Evolutionary conservation across 2,329 filamentous ascomycete genomes (phyloP).

Genomic region (Emericellopsis atlantica): DNA sequence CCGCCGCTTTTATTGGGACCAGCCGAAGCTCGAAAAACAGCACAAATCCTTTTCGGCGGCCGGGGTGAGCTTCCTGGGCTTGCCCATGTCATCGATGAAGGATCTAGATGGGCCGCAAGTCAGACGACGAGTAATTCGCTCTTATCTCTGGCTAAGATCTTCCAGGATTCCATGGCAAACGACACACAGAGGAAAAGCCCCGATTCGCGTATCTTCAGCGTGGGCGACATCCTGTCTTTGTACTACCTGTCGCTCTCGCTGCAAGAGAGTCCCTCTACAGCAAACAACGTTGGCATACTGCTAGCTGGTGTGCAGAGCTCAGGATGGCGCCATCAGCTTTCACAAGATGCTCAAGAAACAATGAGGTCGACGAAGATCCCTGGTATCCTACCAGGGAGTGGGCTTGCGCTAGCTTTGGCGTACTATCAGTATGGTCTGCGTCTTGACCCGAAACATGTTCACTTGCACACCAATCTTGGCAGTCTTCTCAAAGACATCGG

Average conservation of each 20-base stretch:
- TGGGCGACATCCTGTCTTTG: conserved; percentile 83
- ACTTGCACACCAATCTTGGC: conserved; percentile 92
- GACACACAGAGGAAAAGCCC: conserved; percentile 42
- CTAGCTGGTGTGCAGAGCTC: conserved; percentile 71
- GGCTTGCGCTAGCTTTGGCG: conserved; percentile 72
- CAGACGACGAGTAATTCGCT: conserved; percentile 94
- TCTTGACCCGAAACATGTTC: conserved; percentile 80
- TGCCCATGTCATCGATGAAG: conserved; percentile 54
- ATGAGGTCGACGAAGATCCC: conserved; percentile 41
- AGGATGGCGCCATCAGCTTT: conserved; percentile 27
- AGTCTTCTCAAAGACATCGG: conserved; percentile 94
- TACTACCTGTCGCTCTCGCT: conserved; percentile 93
- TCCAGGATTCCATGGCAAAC: conserved; percentile 87
- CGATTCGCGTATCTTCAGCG: conserved; percentile 55
- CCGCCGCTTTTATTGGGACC: conserved; percentile 67
- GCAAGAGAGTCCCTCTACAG: conserved; percentile 91
- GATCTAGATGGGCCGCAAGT: conserved; percentile 66
- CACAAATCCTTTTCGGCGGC: conserved; percentile 67
- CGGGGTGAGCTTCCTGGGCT: conserved; percentile 72
- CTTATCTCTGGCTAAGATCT: conserved; percentile 90
- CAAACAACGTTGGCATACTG: conserved; percentile 95
- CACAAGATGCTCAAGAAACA: conserved; percentile 14
- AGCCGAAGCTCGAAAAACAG: conserved; percentile 70
- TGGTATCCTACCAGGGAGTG: conserved; percentile 74
- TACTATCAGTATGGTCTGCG: conserved; percentile 93